Conservation (phyloP, 495 filamentous ascomycete species). For the Penicillium cataractarum region DNA sequence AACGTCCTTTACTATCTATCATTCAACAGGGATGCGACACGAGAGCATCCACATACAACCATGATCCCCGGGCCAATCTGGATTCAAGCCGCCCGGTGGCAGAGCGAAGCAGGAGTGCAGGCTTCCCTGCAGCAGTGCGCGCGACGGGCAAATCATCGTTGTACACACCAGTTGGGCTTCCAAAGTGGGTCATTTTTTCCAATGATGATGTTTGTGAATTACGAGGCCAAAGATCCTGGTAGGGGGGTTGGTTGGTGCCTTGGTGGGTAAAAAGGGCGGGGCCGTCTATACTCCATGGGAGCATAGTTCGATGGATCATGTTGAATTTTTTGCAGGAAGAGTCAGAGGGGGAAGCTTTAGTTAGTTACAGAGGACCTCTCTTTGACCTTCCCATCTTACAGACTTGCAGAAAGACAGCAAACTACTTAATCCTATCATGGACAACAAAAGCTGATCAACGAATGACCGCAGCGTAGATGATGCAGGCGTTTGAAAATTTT, state of each 20-base stretch:
- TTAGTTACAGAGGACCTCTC: no score
- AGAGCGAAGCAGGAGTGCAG: slow-evolving; percentile 30
- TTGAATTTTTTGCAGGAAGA: neutral
- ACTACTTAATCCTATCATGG: slow-evolving; percentile 3
- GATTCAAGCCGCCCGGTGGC: slow-evolving; percentile 20
- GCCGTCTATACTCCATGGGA: neutral
- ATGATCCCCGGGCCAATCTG: slow-evolving; percentile 23
- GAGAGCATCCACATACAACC: slow-evolving; percentile 5
- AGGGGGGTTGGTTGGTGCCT: neutral
- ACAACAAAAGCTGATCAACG: slow-evolving; percentile 15
- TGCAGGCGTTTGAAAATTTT: slow-evolving; percentile 41
- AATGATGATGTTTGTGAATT: slow-evolving; percentile 30
- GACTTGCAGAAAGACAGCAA: neutral
- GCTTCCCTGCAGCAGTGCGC: slow-evolving; percentile 25
- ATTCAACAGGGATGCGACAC: slow-evolving; percentile 11
- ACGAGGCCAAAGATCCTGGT: slow-evolving; percentile 24
- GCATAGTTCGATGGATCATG: slow-evolving; percentile 13
- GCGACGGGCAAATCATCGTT: slow-evolving; percentile 42
- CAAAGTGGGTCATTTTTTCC: slow-evolving; percentile 24
- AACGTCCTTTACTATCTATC: neutral
- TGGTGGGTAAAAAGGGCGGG: neutral
- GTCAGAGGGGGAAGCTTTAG: no score
- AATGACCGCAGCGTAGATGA: slow-evolving; percentile 18
- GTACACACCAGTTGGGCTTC: slow-evolving; percentile 41
- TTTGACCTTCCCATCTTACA: neutral